These are phyloP conservation scores for Fraxinus ornus DNA, from an alignment of 305 asterid genomes.

Conservation along the genomic window DNA sequence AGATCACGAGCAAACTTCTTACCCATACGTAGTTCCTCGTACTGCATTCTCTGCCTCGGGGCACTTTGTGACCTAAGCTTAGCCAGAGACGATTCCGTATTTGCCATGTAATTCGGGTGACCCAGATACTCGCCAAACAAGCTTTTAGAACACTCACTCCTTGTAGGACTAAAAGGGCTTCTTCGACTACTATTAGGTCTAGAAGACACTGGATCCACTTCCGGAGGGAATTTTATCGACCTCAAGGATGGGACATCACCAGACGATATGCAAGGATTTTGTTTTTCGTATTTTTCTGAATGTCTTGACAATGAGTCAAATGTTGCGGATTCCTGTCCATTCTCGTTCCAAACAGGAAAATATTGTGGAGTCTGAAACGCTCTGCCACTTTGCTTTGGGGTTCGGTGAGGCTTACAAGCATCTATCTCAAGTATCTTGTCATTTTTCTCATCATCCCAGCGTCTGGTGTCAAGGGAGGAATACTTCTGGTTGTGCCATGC, in stretches of 20 bases:
- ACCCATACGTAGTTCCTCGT: slow-evolving; percentile 36
- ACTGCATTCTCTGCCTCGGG: slow-evolving; percentile 68
- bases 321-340: slow-evolving; percentile 37
- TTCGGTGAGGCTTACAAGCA: slow-evolving; percentile 65
- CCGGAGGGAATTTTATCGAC: slow-evolving; percentile 36
- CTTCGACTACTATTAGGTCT: slow-evolving; percentile 40
- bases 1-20: slow-evolving; percentile 29
- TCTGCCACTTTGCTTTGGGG: slow-evolving; percentile 33
- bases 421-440: slow-evolving; percentile 88
- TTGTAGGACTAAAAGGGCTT: slow-evolving; percentile 48
- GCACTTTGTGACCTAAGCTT: slow-evolving; percentile 84
- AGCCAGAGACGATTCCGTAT: slow-evolving; percentile 73
- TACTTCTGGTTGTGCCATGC: slow-evolving; percentile 36
- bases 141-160: slow-evolving; percentile 69
- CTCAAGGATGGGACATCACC: slow-evolving; percentile 53
- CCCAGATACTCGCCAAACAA: slow-evolving; percentile 54
- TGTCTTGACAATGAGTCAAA: slow-evolving; percentile 32
- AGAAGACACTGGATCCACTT: slow-evolving; percentile 44
- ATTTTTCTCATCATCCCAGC: slow-evolving; percentile 50
- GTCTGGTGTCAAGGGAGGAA: slow-evolving; percentile 18
- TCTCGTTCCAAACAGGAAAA: slow-evolving; percentile 50
- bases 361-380: slow-evolving; percentile 37
- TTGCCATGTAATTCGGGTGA: slow-evolving; percentile 79
- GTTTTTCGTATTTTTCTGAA: slow-evolving; percentile 41
- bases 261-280: slow-evolving; percentile 55